Percentiles rank a stretch among this genome's conserved stretches.
Evolutionary conservation across 805 yeast genomes (phyloP).

Genomic region (Kazachstania africana): DNA sequence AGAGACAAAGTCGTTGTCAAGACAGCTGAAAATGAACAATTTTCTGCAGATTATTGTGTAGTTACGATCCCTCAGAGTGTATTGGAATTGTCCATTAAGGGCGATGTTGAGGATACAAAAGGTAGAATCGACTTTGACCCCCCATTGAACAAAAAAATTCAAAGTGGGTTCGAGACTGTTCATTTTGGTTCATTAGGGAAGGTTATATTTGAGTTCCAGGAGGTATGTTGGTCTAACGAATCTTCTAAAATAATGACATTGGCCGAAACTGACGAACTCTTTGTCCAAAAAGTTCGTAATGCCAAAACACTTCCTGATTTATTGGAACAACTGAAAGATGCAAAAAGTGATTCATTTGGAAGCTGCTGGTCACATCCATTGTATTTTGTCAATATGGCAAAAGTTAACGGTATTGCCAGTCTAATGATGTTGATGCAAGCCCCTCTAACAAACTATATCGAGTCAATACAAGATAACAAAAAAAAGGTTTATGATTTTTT

Average conservation of each 20-base stretch:
- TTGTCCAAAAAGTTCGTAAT: constrained; percentile 12
- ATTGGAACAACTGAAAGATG: constrained; percentile 4
- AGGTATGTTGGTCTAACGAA: constrained; percentile 47
- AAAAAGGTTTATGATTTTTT: constrained; percentile 44
- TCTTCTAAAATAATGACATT: constrained; percentile 39
- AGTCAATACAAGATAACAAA: constrained; percentile 38
- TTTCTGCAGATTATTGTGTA: constrained; percentile 43
- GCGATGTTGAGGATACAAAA: constrained; percentile 1
- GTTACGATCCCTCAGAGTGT: constrained; percentile 74
- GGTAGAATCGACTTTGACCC: constrained; percentile 50
- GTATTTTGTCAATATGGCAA: constrained; percentile 47
- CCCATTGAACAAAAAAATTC: constrained; percentile 35
- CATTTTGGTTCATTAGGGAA: constrained; percentile 65
- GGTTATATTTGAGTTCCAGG: constrained; percentile 54
- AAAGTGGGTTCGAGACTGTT: constrained; percentile 34
- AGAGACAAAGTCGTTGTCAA: constrained; percentile 24
- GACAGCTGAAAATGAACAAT: constrained; percentile 24
- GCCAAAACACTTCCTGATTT: constrained; percentile 11
- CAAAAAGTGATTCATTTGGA: constrained; percentile 1
- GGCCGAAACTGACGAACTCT: constrained; percentile 20
- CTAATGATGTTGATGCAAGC: constrained; percentile 61
- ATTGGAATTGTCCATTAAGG: constrained; percentile 30
- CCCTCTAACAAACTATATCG: constrained; percentile 53
- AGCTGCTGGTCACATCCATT: constrained; percentile 50
- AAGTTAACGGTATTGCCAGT: constrained; percentile 37